Evolutionary conservation across 768 basidiomycete species (phyloP).

Genomic region (Infundibulicybe gibba): DNA sequence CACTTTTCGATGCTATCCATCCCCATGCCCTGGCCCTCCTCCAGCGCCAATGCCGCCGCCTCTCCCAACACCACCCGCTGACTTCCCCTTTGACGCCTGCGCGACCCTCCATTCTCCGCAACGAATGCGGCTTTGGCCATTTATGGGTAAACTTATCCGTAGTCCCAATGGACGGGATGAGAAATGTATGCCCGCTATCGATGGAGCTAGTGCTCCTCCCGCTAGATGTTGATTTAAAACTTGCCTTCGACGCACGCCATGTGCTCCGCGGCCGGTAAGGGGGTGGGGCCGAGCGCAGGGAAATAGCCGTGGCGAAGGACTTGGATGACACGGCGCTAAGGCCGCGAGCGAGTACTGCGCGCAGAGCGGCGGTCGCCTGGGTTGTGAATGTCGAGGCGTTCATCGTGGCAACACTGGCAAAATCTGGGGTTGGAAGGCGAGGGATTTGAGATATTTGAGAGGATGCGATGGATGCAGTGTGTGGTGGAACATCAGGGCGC

Average conservation of each 20-base stretch:
- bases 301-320: slow-evolving; percentile 4
- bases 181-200: slow-evolving; percentile 21
- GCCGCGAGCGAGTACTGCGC: slow-evolving; percentile 11
- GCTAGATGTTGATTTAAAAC: slow-evolving; percentile 6
- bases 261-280: slow-evolving; percentile 9
- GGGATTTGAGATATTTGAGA: slow-evolving; percentile 5
- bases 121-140: slow-evolving; percentile 41
- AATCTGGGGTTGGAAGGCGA: slow-evolving; percentile 16
- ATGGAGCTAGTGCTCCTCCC: slow-evolving; percentile 9
- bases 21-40: slow-evolving; percentile 33
- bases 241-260: slow-evolving; percentile 12
- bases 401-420: slow-evolving; percentile 1
- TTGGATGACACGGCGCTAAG: slow-evolving; percentile 14
- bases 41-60: slow-evolving; percentile 22
- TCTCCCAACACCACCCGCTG: slow-evolving; percentile 2
- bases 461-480: not conserved
- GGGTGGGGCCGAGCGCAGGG: slow-evolving; percentile 1
- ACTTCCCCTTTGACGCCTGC: not conserved
- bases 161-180: slow-evolving; percentile 26
- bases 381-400: not conserved
- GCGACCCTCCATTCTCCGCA: slow-evolving; percentile 15
- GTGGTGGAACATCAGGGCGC: slow-evolving; percentile 9
- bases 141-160: slow-evolving; percentile 47
- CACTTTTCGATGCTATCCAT: slow-evolving; percentile 41
- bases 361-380: slow-evolving; percentile 5